Evolutionary conservation across 768 basidiomycete species (phyloP).

Genomic region (Porphyrellus cyaneotinctus): DNA sequence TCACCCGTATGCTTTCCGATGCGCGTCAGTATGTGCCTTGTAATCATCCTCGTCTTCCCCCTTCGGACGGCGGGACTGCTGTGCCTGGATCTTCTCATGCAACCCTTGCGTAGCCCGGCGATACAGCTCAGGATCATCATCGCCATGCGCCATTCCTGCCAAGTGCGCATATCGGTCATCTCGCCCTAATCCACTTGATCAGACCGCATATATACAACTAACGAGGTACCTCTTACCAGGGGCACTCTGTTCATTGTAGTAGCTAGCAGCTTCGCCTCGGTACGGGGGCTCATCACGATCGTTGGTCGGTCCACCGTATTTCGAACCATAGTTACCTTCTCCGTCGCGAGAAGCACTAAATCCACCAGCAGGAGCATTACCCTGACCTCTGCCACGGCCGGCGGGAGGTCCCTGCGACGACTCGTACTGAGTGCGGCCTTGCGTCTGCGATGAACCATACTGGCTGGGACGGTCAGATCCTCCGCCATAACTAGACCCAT

Average conservation of each 20-base stretch:
- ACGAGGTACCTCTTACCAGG: constrained; percentile 3
- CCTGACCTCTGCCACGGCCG: constrained; percentile 3
- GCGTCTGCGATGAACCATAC: constrained; percentile 8
- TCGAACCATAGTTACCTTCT: constrained; percentile 7
- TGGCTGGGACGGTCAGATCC: constrained; percentile 7
- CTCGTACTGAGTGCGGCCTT: constrained; percentile 9
- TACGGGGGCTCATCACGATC: constrained; percentile 5
- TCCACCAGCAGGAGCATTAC: constrained; percentile 16
- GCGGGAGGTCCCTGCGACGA: not conserved
- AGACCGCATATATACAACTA: not conserved
- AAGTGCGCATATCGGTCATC: constrained; percentile 18
- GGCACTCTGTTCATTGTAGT: constrained; percentile 12
- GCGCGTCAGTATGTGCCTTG: constrained; percentile 23
- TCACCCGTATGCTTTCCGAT: constrained; percentile 31
- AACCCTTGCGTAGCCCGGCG: constrained; percentile 22
- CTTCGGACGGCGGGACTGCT: constrained; percentile 6
- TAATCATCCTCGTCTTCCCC: constrained; percentile 10
- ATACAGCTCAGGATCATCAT: constrained; percentile 19
- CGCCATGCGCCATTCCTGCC: constrained; percentile 17
- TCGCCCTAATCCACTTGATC: constrained; percentile 7
- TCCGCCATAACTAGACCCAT: constrained; percentile 7
- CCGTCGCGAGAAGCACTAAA: constrained; percentile 11
- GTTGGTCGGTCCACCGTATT: not conserved
- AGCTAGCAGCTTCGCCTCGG: constrained; percentile 17
- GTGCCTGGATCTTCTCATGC: constrained; percentile 19